A percentile compares a stretch with the other conserved stretches of the same genome.
These are phyloP conservation scores for Basipetospora sp. DNA, from an alignment of 2,329 filamentous ascomycete genomes.

Conservation along the genomic window DNA sequence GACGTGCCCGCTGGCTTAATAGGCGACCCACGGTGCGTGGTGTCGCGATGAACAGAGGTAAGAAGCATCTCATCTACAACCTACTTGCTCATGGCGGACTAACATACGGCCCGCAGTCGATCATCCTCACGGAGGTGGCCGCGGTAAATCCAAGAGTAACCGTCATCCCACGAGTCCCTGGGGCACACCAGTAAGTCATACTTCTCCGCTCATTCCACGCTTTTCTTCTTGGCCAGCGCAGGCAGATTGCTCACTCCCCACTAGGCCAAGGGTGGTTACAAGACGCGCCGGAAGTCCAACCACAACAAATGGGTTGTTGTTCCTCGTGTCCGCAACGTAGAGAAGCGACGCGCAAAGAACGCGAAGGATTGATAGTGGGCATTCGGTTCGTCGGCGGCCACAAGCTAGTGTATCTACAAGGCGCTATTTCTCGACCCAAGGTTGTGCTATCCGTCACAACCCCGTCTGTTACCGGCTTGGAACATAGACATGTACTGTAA, in stretches of 20 bases:
- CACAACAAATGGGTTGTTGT: constrained; percentile 83
- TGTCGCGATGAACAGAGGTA: constrained; percentile 94
- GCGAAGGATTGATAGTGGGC: constrained; percentile 6
- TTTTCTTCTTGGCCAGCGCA: too few species aligned
- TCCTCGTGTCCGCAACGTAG: constrained; percentile 73
- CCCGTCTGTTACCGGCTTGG: too few species aligned
- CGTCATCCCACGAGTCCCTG: constrained; percentile 88
- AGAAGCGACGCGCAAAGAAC: constrained; percentile 62
- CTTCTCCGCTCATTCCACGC: too few species aligned
- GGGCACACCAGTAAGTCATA: constrained; percentile 73
- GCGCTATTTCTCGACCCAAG: too few species aligned
- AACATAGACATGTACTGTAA: too few species aligned
- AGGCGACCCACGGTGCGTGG: constrained; percentile 91
- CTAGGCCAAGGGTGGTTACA: constrained; percentile 71
- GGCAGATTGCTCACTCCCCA: constrained; percentile 15
- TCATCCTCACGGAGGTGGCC: constrained; percentile 95
- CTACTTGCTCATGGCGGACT: too few species aligned
- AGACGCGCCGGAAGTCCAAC: constrained; percentile 79
- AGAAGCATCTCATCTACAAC: too few species aligned
- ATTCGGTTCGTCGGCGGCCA: too few species aligned
- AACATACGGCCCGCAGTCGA: too few species aligned
- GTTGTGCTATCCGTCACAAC: too few species aligned
- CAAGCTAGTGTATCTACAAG: too few species aligned
- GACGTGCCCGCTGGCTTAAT: constrained; percentile 81
- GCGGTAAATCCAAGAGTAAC: constrained; percentile 99